A percentile compares a stretch with the other conserved stretches of the same genome.
Evolutionary conservation across 1,139 yeast species (phyloP).

Genomic region (Geotrichum europaeum): DNA sequence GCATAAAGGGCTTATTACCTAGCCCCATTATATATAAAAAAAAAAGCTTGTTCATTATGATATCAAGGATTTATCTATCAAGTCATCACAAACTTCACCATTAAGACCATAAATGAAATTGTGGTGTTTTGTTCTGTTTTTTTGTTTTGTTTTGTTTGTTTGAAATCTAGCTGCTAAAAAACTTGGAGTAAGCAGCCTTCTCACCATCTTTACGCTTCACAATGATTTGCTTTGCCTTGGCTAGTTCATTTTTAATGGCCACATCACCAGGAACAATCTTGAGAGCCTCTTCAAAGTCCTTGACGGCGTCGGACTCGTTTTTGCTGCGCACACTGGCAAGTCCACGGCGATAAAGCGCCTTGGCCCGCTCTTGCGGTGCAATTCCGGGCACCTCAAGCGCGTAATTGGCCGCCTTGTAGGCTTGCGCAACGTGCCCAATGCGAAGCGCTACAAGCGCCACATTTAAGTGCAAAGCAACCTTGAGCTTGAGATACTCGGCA

Average conservation of each 20-base stretch:
- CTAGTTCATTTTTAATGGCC: constrained; percentile 63
- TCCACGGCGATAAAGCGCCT: constrained; percentile 83
- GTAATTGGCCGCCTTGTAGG: constrained; percentile 53
- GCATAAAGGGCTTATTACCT: too few relatives aligned
- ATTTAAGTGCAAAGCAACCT: constrained; percentile 60
- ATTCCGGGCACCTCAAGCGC: constrained; percentile 56
- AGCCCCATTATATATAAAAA: too few relatives aligned
- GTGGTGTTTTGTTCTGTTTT: constrained; percentile 2
- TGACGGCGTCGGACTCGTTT: constrained; percentile 66
- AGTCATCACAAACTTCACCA: background rate
- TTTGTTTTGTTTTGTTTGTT: too few relatives aligned
- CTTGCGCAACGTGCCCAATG: constrained; percentile 48
- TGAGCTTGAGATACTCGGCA: constrained; percentile 37
- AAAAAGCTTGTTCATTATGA: too few relatives aligned
- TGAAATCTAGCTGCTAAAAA: constrained; percentile 40
- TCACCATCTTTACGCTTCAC: constrained; percentile 60
- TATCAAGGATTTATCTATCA: background rate
- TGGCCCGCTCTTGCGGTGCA: constrained; percentile 64
- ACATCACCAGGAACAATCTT: constrained; percentile 64
- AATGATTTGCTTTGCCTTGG: constrained; percentile 50
- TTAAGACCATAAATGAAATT: background rate
- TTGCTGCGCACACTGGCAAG: constrained; percentile 59
- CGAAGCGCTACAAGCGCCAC: constrained; percentile 70
- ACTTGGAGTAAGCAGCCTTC: constrained; percentile 78
- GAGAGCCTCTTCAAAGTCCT: constrained; percentile 61